A percentile compares a stretch with the other conserved stretches of the same genome.
phyloP scores from a whole-genome alignment of 1,284 basidiomycete species.

The Microbotryum lychnidis-dioicae region DNA sequence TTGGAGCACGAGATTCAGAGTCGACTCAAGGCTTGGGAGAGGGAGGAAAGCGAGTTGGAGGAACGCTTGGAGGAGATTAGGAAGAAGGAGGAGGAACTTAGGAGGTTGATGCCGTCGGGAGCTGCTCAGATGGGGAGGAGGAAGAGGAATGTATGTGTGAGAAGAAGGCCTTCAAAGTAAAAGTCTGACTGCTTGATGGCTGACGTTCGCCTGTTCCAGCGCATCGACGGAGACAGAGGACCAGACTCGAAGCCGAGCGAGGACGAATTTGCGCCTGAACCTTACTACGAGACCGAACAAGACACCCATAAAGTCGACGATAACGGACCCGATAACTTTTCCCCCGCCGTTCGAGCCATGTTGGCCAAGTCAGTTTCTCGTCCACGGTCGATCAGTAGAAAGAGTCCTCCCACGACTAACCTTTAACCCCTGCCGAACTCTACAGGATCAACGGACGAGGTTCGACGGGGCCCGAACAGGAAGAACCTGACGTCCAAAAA shows the following conservation, averaged over 20 bases:
- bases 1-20: conserved; percentile 39
- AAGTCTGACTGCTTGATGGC: not conserved
- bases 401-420: conserved; percentile 7
- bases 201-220: not conserved
- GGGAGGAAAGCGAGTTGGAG: conserved; percentile 38
- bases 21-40: conserved; percentile 32
- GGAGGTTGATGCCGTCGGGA: conserved; percentile 35
- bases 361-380: conserved; percentile 60
- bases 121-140: conserved; percentile 48
- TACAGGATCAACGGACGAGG: not conserved
- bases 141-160: conserved; percentile 54
- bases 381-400: not conserved
- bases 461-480: conserved; percentile 27
- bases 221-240: conserved; percentile 36
- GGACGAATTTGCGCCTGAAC: conserved; percentile 57
- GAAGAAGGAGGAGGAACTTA: conserved; percentile 11
- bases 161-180: too few species aligned
- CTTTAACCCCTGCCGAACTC: conserved; percentile 5
- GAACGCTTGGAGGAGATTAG: conserved; percentile 33
- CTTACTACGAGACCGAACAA: conserved; percentile 35
- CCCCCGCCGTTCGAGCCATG: conserved; percentile 66
- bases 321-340: conserved; percentile 50
- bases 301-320: conserved; percentile 44
- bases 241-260: conserved; percentile 43
- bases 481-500: conserved; percentile 42